Evolutionary conservation across 495 filamentous ascomycete genomes (phyloP).

Genomic region (Trichoderma gamsii): DNA sequence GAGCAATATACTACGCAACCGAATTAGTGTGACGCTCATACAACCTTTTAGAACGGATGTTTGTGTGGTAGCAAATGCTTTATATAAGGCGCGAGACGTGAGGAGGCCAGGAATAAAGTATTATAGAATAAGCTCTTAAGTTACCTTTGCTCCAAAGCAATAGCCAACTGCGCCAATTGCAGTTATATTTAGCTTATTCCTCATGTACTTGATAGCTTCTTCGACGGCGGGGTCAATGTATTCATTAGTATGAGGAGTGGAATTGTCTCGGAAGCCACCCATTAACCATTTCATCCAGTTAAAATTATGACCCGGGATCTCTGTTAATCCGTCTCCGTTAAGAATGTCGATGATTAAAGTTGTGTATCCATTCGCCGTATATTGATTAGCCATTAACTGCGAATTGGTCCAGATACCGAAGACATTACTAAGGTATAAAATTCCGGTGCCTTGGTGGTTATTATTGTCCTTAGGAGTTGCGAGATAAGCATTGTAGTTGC

Average conservation of each 20-base stretch:
- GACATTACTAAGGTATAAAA: slow-evolving; percentile 57
- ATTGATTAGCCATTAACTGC: slow-evolving; percentile 77
- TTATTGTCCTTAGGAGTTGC: slow-evolving; percentile 38
- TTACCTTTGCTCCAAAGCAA: slow-evolving; percentile 62
- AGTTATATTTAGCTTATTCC: slow-evolving; percentile 48
- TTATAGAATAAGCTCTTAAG: too few species aligned
- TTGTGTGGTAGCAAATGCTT: too few species aligned
- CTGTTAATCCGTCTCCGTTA: slow-evolving; percentile 58
- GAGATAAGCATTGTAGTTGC: slow-evolving; percentile 43
- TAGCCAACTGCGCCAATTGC: slow-evolving; percentile 69
- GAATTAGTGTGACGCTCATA: too few species aligned
- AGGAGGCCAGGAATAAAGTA: too few species aligned
- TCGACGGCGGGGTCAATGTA: slow-evolving; percentile 52
- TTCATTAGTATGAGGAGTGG: slow-evolving; percentile 52
- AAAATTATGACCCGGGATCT: slow-evolving; percentile 40
- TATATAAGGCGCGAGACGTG: too few species aligned
- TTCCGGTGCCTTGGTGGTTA: slow-evolving; percentile 43
- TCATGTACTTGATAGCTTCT: slow-evolving; percentile 29
- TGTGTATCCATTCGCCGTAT: slow-evolving; percentile 73
- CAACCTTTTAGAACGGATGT: too few species aligned
- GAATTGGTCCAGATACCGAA: slow-evolving; percentile 69
- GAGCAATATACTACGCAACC: slow-evolving; percentile 32
- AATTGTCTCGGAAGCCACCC: slow-evolving; percentile 37
- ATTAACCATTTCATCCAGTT: slow-evolving; percentile 56
- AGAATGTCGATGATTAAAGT: slow-evolving; percentile 73